Evolutionary conservation across 768 basidiomycete species (phyloP), one percentile per base, ranked within the genome.

Genomic region (Termitomyces sp.): DNA sequence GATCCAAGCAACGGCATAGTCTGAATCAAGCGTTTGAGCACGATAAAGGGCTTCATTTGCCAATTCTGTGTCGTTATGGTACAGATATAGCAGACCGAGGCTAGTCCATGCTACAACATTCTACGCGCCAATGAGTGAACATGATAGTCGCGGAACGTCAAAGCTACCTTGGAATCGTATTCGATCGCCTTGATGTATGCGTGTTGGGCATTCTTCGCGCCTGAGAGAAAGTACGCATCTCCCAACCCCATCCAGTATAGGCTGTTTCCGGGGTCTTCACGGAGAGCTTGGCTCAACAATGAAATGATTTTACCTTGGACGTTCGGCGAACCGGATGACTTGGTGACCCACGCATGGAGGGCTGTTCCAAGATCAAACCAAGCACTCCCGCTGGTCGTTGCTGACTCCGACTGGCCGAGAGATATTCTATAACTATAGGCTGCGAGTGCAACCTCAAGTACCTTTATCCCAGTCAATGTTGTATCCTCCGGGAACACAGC

Each of bases 11-110:
- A 85, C 65, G 0, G 88, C 79, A 71, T 86, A 88, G 65, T 98
- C 96, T 7, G 96, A 92, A 73, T 98, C 94, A 44, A 94, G 78
- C 17, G 88, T 85, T 68, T 98, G 97, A 10, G 95, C 93, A 56
- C 86, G 86, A 64, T 86, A 79, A 62, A 99, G 84, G 1, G 91
- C 87, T 64, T 94, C 86, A 61, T 87, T 88, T 0, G 96, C 92
- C 33, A 98, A 75, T 50, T 93, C 89, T 1, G 78, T 63, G 70
- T 98, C 96, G 21, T 78, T 76, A 61, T 95, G 78, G 54, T 88
- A 73, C 26, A 94, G 76, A 70, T 92, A 98, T 41, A 99, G 75
- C 35, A 98, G 73, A 1, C 95, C 97, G 8, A 98, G 78, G 65
- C 87, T 92, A 2, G 88, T 81, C 97, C 97, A 98, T 0, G 85